Conservation (phyloP, 805 yeast species). For the Metschnikowia dekortorum region DNA sequence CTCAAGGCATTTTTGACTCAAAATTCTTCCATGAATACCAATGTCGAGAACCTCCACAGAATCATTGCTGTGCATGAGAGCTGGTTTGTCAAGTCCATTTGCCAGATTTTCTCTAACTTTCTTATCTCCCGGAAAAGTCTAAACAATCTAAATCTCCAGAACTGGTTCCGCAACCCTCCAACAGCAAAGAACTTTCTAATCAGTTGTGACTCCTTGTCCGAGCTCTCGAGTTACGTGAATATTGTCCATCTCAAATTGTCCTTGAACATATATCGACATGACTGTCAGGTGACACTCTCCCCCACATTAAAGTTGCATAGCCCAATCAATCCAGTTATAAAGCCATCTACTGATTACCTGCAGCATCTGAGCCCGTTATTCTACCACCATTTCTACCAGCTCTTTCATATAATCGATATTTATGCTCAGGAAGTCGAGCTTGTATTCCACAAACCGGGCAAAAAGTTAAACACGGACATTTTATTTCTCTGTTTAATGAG, state of each 20-base stretch:
- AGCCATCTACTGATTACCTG: conserved; percentile 19
- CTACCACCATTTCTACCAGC: conserved; percentile 46
- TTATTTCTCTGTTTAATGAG: conserved; percentile 48
- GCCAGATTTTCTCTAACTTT: conserved; percentile 66
- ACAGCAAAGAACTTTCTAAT: conserved; percentile 11
- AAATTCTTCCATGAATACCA: conserved; percentile 42
- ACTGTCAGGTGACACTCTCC: conserved; percentile 36
- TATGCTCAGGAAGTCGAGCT: conserved; percentile 43
- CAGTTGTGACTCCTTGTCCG: conserved; percentile 34
- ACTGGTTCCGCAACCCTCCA: conserved; percentile 22
- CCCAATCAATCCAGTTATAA: conserved; percentile 19
- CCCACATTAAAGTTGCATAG: conserved; percentile 11
- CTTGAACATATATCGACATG: conserved; percentile 67
- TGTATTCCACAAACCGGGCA: conserved; percentile 55
- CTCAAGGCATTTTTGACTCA: conserved; percentile 51
- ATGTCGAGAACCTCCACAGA: conserved; percentile 46
- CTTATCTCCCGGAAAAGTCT: conserved; percentile 31
- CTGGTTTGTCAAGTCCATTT: conserved; percentile 78
- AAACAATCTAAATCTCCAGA: conserved; percentile 18
- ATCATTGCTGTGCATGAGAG: conserved; percentile 84
- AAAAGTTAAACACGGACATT: conserved; percentile 42
- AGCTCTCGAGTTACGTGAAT: conserved; percentile 59
- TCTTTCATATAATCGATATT: conserved; percentile 43
- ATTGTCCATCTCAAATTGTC: conserved; percentile 74
- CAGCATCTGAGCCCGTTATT: conserved; percentile 19